phyloP scores from a whole-genome alignment of 805 yeast species.

The Candida silvatica region DNA sequence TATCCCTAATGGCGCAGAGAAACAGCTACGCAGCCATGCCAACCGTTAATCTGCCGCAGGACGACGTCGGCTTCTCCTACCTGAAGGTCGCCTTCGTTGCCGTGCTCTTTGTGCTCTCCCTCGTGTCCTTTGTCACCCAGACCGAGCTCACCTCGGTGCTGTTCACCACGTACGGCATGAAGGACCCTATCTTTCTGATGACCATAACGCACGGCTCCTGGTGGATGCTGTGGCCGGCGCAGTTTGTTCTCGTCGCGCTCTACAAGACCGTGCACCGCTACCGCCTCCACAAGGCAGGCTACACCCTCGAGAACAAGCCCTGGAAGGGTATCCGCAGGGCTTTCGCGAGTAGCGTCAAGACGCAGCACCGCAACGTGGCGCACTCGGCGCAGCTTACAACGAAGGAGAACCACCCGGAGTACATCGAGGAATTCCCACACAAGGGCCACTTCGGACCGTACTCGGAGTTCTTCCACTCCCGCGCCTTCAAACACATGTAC shows the following conservation, averaged over 20 bases:
- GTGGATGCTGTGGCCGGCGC: slow-evolving; percentile 67
- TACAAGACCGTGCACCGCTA: slow-evolving; percentile 32
- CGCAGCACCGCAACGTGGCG: slow-evolving; percentile 34
- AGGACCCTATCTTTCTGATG: slow-evolving; percentile 64
- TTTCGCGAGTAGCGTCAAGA: slow-evolving; percentile 27
- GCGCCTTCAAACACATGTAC: slow-evolving; percentile 40
- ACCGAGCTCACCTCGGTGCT: slow-evolving; percentile 74
- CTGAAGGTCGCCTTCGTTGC: slow-evolving; percentile 36
- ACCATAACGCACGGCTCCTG: slow-evolving; percentile 71
- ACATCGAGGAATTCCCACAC: slow-evolving; percentile 22
- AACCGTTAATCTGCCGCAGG: no score
- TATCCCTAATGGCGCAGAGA: no score
- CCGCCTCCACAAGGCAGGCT: slow-evolving; percentile 10
- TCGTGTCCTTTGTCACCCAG: slow-evolving; percentile 63
- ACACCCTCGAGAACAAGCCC: slow-evolving; percentile 13
- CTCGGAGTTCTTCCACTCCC: slow-evolving; percentile 30
- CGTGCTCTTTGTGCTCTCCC: slow-evolving; percentile 36
- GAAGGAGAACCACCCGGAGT: slow-evolving; percentile 19
- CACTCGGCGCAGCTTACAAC: slow-evolving; percentile 29
- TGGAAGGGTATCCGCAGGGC: slow-evolving; percentile 26
- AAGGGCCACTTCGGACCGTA: slow-evolving; percentile 18
- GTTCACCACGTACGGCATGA: slow-evolving; percentile 43
- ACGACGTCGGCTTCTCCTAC: slow-evolving; percentile 19
- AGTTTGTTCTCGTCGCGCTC: slow-evolving; percentile 40
- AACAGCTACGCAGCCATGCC: no score